A percentile compares a stretch with the other conserved stretches of the same genome.
phyloP scores from a whole-genome alignment of 225 moss, liverwort and hornwort genomes.

The Ulota crispa region DNA sequence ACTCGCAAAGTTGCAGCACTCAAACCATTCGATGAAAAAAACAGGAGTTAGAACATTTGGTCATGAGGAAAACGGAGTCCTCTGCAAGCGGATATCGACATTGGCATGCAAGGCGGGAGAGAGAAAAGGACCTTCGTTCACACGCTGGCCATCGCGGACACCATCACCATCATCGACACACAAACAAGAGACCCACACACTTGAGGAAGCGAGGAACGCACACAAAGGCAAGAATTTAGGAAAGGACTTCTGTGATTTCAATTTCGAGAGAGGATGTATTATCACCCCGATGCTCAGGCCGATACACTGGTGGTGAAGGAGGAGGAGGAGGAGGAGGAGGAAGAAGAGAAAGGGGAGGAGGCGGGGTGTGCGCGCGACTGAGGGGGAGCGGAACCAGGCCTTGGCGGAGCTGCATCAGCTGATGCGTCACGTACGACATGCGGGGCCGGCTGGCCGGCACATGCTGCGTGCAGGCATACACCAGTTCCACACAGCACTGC shows the following conservation, averaged over 20 bases:
- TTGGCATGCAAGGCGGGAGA: no score
- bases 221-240: slow-evolving; percentile 45
- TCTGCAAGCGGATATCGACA: no score
- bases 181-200: no score
- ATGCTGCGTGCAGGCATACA: slow-evolving; percentile 86
- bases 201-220: no score
- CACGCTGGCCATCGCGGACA: not conserved
- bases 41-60: no score
- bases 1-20: no score
- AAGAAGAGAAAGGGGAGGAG: slow-evolving; percentile 1
- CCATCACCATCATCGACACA: no score
- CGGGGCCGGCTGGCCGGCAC: slow-evolving; percentile 93
- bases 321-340: slow-evolving; percentile 13
- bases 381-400: slow-evolving; percentile 60
- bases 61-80: no score
- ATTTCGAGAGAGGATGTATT: slow-evolving; percentile 73
- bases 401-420: slow-evolving; percentile 74
- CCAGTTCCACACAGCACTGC: slow-evolving; percentile 78
- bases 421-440: slow-evolving; percentile 86
- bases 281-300: slow-evolving; percentile 53
- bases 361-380: slow-evolving; percentile 24
- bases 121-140: no score
- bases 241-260: slow-evolving; percentile 92
- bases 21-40: no score
- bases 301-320: slow-evolving; percentile 31